phyloP scores from a whole-genome alignment of 306 rosid species.

The Canavalia gladiata region DNA sequence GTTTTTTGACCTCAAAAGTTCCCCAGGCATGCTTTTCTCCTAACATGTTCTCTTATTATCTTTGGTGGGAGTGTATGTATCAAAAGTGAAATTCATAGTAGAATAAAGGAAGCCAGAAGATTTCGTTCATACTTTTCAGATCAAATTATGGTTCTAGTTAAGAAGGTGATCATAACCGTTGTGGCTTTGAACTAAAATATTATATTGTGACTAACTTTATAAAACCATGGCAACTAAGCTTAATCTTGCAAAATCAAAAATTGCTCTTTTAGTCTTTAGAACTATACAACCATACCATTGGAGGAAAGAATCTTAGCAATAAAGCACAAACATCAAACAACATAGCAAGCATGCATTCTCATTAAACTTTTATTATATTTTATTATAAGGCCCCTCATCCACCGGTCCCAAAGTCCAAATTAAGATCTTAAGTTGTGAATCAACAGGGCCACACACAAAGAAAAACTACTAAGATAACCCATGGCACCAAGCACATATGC shows the following conservation, averaged over 20 bases:
- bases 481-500: constrained; percentile 42
- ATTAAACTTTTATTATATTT: constrained; percentile 27
- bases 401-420: constrained; percentile 35
- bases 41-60: neutral
- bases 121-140: neutral
- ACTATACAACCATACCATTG: neutral
- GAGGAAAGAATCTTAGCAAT: constrained; percentile 4
- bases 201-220: neutral
- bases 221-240: neutral
- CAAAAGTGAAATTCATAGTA: neutral
- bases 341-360: constrained; percentile 1
- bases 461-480: constrained; percentile 42
- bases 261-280: no score
- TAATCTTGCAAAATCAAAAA: neutral
- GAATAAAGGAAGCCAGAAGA: neutral
- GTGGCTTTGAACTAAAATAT: neutral
- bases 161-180: neutral
- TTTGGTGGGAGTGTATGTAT: neutral
- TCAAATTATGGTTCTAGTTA: neutral
- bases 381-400: constrained; percentile 6
- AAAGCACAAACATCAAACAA: constrained; percentile 16
- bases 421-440: constrained; percentile 4
- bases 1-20: neutral
- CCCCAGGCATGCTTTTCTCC: neutral
- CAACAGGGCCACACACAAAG: constrained; percentile 22